Evolutionary conservation across 2,329 filamentous ascomycete species (phyloP), one percentile per base, ranked within the genome.

Genomic region (Fusarium fujikuroi): DNA sequence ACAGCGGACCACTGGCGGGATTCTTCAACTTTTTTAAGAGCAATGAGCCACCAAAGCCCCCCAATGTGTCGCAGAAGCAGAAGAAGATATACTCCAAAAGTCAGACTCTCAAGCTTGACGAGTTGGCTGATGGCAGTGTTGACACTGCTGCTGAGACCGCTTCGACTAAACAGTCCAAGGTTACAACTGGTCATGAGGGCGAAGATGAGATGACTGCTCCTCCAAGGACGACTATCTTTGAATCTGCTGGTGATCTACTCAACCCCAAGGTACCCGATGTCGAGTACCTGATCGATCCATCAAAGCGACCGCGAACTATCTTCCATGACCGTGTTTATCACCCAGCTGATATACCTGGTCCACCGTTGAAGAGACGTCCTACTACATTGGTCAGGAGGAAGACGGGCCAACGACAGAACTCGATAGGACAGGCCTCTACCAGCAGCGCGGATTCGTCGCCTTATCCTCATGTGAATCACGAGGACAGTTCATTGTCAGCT

Each of bases 251-350:
- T 16, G 95, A 99, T 81, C 85, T 99, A 7, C 88, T 99, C 44
- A 97, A 95, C 80, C 96, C 96, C 9, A 95, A 95, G 53, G 84
- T 98, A 39, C 95, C 96, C 21, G 89, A 93, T 0, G 86, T 90
- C 7, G 92, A 95, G 49, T 99, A 94, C 81, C 86, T 99, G 42
- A 89, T 95, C 58, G 93, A 98, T 76, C 95, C 96, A 12, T 87
- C 91, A 3, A 92, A 90, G 57, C 92, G 96, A 21, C 91, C 94
- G 1, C 90, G 94, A 52, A 95, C 95, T 3, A 99, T 99, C 68
- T 98, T 98, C 82, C 96, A 99, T 81, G 96, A 99, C 81, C 92
- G 96, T 16, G 90, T 99, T 21, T 99, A 99, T 79, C 94, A 97
- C 77, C 95, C 96, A 0, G 89, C 92, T 47, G 96, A 99, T 78